These are phyloP conservation scores for Dichomitus squalens DNA, from an alignment of 1,284 basidiomycete genomes.

Conservation along the genomic window DNA sequence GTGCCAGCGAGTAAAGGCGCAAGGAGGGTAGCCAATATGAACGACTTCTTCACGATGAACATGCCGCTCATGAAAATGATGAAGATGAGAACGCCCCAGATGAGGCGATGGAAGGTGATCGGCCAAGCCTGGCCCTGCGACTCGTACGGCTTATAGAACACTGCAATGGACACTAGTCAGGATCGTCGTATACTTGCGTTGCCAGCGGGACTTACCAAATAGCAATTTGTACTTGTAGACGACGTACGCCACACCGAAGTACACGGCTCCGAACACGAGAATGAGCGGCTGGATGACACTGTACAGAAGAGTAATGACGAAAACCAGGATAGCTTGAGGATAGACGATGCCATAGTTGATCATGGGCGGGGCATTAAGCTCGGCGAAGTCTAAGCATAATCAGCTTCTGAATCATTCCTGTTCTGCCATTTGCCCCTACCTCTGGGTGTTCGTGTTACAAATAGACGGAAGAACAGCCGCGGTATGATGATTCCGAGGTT, in stretches of 20 bases:
- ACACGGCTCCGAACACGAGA: conserved; percentile 90
- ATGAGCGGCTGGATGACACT: conserved; percentile 95
- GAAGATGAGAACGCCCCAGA: conserved; percentile 89
- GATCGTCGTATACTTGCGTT: background rate
- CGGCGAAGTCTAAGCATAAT: conserved; percentile 76
- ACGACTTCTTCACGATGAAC: conserved; percentile 83
- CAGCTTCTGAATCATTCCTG: conserved; percentile 5
- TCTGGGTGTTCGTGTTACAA: conserved; percentile 83
- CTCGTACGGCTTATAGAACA: conserved; percentile 94
- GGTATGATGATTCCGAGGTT: conserved; percentile 87
- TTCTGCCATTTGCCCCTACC: conserved; percentile 47
- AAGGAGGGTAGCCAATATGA: conserved; percentile 77
- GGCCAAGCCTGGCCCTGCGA: conserved; percentile 95
- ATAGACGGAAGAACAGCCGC: conserved; percentile 67
- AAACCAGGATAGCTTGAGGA: conserved; percentile 94
- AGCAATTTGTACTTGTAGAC: conserved; percentile 98
- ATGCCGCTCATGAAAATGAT: conserved; percentile 93
- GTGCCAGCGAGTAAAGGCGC: conserved; percentile 80
- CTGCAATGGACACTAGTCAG: conserved; percentile 40
- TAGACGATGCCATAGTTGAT: conserved; percentile 94
- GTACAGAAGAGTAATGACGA: conserved; percentile 93
- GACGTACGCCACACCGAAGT: conserved; percentile 92
- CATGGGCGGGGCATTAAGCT: conserved; percentile 96
- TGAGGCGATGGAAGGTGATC: conserved; percentile 83
- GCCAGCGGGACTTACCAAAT: conserved; percentile 67